These are phyloP conservation scores for Trypanosoma conorhini DNA, from an alignment of 208 protist species.

Conservation along the genomic window DNA sequence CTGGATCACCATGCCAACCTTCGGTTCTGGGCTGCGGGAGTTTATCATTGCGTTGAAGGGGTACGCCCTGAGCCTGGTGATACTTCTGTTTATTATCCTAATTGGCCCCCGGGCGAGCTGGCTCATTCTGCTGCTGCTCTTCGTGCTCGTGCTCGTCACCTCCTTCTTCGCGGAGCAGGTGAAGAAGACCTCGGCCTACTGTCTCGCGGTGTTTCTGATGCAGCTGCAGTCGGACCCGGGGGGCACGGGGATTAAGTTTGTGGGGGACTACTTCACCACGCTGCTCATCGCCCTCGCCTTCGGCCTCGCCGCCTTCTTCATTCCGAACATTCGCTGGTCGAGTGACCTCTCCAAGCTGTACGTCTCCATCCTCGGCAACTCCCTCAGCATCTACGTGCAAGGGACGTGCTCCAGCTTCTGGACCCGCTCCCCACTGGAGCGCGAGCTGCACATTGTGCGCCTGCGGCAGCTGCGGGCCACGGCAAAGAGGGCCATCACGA, in stretches of 20 bases:
- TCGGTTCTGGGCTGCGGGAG: slow-evolving; percentile 80
- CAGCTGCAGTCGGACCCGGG: slow-evolving; percentile 58
- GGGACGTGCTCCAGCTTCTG: slow-evolving; percentile 86
- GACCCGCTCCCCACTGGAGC: slow-evolving; percentile 67
- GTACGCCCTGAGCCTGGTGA: slow-evolving; percentile 67
- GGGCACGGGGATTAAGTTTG: slow-evolving; percentile 62
- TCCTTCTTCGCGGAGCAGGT: slow-evolving; percentile 85
- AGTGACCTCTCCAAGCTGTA: slow-evolving; percentile 77
- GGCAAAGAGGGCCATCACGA: slow-evolving; percentile 65
- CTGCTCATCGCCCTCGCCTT: slow-evolving; percentile 76
- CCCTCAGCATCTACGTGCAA: slow-evolving; percentile 86
- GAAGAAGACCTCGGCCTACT: slow-evolving; percentile 90
- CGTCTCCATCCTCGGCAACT: slow-evolving; percentile 74
- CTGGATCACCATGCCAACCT: slow-evolving; percentile 90
- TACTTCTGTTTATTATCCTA: slow-evolving; percentile 68
- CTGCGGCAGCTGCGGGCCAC: slow-evolving; percentile 82
- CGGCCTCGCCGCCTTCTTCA: slow-evolving; percentile 73
- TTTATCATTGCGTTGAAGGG: slow-evolving; percentile 81
- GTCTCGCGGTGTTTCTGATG: slow-evolving; percentile 81
- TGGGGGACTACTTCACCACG: slow-evolving; percentile 70
- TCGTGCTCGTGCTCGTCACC: slow-evolving; percentile 73
- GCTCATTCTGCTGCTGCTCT: slow-evolving; percentile 73
- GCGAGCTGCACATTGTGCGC: slow-evolving; percentile 85
- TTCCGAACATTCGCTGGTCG: slow-evolving; percentile 90
- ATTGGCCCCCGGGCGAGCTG: slow-evolving; percentile 53